Evolutionary conservation across 2,329 filamentous ascomycete species (phyloP).

Genomic region (Leptographium radiaticola): DNA sequence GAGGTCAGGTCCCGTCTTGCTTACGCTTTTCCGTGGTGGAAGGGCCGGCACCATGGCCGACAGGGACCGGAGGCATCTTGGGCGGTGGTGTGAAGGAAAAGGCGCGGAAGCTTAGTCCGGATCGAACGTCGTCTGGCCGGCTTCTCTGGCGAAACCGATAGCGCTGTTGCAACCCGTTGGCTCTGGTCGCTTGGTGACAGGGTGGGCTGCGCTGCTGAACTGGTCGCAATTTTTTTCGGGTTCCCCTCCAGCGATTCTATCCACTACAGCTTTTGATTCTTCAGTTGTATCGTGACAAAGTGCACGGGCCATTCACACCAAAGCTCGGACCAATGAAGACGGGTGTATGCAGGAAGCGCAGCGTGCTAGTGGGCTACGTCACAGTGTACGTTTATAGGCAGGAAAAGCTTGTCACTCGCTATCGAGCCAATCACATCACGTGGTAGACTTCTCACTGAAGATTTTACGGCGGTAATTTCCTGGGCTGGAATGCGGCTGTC

Average conservation of each 20-base stretch:
- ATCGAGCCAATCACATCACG: neutral
- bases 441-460: neutral
- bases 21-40: conserved; percentile 44
- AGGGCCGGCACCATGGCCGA: conserved; percentile 23
- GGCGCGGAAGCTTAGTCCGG: neutral
- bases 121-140: neutral
- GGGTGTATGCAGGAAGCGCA: neutral
- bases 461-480: neutral
- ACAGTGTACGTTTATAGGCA: neutral
- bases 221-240: neutral
- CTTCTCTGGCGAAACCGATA: neutral
- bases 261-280: neutral
- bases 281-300: neutral
- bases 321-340: neutral
- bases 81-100: neutral
- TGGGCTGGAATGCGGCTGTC: neutral
- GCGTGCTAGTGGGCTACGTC: neutral
- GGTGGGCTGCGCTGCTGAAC: neutral
- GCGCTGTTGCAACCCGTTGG: neutral
- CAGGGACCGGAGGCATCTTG: conserved; percentile 20
- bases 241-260: neutral
- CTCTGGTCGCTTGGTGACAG: neutral
- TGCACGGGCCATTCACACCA: neutral
- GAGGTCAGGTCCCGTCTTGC: conserved; percentile 7
- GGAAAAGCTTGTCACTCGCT: neutral